Conservation (phyloP, 169 alveolate genomes). For the Cryptosporidium ryanae region DNA sequence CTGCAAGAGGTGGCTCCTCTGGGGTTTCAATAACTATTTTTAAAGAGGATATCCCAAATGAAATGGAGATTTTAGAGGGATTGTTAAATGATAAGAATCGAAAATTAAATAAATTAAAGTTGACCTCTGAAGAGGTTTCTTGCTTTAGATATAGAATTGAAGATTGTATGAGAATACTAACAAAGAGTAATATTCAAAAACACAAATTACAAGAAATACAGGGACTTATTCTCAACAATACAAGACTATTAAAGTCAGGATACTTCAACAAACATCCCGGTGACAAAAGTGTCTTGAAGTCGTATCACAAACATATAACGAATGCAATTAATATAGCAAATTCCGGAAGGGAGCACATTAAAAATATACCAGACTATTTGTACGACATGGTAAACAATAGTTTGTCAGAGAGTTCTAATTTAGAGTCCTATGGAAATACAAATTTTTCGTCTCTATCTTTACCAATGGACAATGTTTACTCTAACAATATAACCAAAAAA, state of each 20-base stretch:
- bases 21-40: constrained; percentile 56
- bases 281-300: constrained; percentile 50
- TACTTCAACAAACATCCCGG: constrained; percentile 67
- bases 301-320: constrained; percentile 57
- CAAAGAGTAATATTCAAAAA: constrained; percentile 53
- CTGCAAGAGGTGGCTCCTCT: constrained; percentile 68
- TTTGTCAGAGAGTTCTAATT: constrained; percentile 1
- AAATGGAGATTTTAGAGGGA: constrained; percentile 40
- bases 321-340: constrained; percentile 37
- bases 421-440: not conserved
- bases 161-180: constrained; percentile 49
- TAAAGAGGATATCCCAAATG: constrained; percentile 54
- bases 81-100: constrained; percentile 19
- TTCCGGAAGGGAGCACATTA: constrained; percentile 59
- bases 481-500: not conserved
- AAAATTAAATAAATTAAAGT: constrained; percentile 42
- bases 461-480: constrained; percentile 1
- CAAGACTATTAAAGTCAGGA: constrained; percentile 66
- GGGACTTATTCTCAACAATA: constrained; percentile 44
- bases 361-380: constrained; percentile 42
- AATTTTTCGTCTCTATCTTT: not conserved
- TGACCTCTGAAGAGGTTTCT: constrained; percentile 60
- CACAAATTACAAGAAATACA: constrained; percentile 65
- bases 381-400: constrained; percentile 35
- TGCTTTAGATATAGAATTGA: constrained; percentile 69